Percentiles rank a stretch among this genome's conserved stretches.
These are phyloP conservation scores for Myriangium duriaei DNA, from an alignment of 2,329 filamentous ascomycete species.

Conservation along the genomic window DNA sequence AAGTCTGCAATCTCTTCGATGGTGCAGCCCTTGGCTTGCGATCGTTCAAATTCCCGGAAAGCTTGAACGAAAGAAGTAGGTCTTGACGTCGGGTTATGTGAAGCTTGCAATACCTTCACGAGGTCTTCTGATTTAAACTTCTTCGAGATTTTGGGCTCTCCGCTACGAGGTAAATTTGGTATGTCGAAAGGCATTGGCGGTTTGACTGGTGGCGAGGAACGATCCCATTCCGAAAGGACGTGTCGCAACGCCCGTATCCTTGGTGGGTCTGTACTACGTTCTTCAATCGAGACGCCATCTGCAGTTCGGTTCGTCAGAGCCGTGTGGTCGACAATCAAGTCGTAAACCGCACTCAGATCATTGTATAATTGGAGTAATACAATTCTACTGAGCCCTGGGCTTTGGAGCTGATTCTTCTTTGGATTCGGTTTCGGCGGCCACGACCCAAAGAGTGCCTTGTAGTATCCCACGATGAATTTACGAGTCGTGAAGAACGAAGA, in stretches of 20 bases:
- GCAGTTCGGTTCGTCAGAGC: conserved; percentile 66
- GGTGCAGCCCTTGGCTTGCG: conserved; percentile 51
- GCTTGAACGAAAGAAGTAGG: conserved; percentile 52
- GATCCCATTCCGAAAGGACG: conserved; percentile 77
- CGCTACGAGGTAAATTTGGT: conserved; percentile 60
- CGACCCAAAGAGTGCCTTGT: conserved; percentile 52
- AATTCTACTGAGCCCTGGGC: conserved; percentile 72
- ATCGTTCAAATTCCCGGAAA: conserved; percentile 59
- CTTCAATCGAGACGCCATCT: conserved; percentile 49
- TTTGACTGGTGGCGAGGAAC: conserved; percentile 75
- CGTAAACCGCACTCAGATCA: conserved; percentile 78
- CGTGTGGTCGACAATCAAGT: conserved; percentile 71
- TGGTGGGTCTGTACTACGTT: conserved; percentile 42
- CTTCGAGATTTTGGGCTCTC: conserved; percentile 58
- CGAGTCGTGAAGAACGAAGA: conserved; percentile 61
- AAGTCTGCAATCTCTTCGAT: conserved; percentile 58
- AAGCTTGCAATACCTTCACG: conserved; percentile 61
- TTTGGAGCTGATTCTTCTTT: conserved; percentile 83
- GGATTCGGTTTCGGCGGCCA: conserved; percentile 86
- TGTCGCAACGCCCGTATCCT: conserved; percentile 60
- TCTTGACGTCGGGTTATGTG: conserved; percentile 65
- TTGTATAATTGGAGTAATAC: conserved; percentile 72
- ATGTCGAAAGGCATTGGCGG: conserved; percentile 86
- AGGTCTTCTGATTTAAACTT: conserved; percentile 70
- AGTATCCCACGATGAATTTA: conserved; percentile 59